Evolutionary conservation across 805 yeast genomes (phyloP), one percentile per base, ranked within the genome.

Genomic region (Wickerhamiella vanderwaltii): DNA sequence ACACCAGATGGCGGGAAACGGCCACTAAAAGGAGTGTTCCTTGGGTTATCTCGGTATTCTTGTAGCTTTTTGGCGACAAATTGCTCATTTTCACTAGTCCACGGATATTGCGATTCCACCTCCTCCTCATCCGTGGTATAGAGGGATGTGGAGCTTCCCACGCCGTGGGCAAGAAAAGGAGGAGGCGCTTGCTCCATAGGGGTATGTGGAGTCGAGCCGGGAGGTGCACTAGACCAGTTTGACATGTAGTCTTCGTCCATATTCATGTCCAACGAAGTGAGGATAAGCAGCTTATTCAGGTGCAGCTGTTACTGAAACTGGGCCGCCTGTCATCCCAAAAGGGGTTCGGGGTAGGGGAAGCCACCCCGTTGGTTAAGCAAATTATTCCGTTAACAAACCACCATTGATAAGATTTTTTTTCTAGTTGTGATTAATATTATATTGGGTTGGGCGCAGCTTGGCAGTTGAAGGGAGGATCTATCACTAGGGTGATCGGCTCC

Each of bases 1-100:
- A 79, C 67, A 1, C 85, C 85, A 1, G 77, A 67, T 0, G 86
- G 85, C 6, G 85, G 86, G 51, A 71, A 70, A 31, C 65, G 55
- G 13, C 72, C 69, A 48, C 77, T 77, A 53, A 79, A 79, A 0
- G 87, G 87, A 0, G 87, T 78, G 6, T 68, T 63, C 25, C 73
- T 71, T 5, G 86, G 85, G 50, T 69, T 73, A 36, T 65, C 65
- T 12, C 71, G 67, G 43, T 71, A 63, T 6, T 60, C 51, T 39
- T 70, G 71, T 51, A 75, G 76, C 4, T 66, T 62, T 29, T 63
- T 64, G 50, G 66, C 51, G 18, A 77, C 56, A 11, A 70, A 51
- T 17, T 59, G 61, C 48, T 74, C 73, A 47, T 60, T 61, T 23
- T 42, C 48, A 7, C 43, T 44, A 18, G 51, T 49, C 64, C 63